These are phyloP conservation scores for Saprolegnia diclina DNA, from an alignment of 352 stramenopile genomes.

Conservation along the genomic window DNA sequence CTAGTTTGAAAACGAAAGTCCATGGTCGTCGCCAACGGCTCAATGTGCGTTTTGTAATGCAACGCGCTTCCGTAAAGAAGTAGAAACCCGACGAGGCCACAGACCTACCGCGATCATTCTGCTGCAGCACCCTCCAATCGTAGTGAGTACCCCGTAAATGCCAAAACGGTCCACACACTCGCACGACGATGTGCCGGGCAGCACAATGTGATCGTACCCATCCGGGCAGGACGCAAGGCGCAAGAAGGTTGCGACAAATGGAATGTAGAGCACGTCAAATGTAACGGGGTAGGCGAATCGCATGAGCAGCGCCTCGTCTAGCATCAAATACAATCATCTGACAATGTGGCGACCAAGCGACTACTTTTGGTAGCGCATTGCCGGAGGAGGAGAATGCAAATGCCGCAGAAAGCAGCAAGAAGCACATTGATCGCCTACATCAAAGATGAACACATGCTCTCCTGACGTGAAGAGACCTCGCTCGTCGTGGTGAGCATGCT, in stretches of 20 bases:
- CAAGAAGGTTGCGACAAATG: background rate
- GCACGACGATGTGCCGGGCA: background rate
- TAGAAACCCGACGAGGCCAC: slow-evolving; percentile 13
- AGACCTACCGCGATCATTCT: background rate
- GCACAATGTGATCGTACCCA: slow-evolving; percentile 12
- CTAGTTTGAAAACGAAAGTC: slow-evolving; percentile 27
- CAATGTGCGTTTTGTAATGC: slow-evolving; percentile 27
- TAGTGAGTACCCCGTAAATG: slow-evolving; percentile 17
- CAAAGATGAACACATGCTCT: too few relatives aligned
- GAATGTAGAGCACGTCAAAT: slow-evolving; percentile 26
- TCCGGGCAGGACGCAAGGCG: slow-evolving; percentile 15
- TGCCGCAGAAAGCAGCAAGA: background rate
- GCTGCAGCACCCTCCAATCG: too few relatives aligned
- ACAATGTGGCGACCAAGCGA: background rate
- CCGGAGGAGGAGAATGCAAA: too few relatives aligned
- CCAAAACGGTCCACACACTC: slow-evolving; percentile 19
- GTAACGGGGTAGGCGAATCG: slow-evolving; percentile 14
- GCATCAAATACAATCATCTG: background rate
- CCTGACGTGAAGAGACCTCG: too few relatives aligned
- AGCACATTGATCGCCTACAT: background rate
- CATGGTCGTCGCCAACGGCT: slow-evolving; percentile 21
- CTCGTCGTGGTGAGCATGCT: background rate
- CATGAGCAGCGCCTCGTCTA: background rate
- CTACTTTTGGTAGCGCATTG: too few relatives aligned
- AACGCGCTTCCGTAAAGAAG: slow-evolving; percentile 16